phyloP scores from a whole-genome alignment of 768 basidiomycete genomes.

The Boletus vinaceobasis region DNA sequence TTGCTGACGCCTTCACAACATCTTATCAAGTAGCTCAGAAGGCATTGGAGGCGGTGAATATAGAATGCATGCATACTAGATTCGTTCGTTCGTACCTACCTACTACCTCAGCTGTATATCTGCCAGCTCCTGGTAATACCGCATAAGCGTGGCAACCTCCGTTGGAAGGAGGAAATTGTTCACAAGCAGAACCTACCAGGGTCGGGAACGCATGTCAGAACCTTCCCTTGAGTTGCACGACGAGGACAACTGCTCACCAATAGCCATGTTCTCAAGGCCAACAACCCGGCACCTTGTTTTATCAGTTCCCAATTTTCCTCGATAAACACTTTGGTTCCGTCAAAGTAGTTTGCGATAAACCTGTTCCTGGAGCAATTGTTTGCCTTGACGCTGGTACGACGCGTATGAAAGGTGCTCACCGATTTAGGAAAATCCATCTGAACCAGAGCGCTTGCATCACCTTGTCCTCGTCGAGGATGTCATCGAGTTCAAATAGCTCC shows the following conservation, averaged over 20 bases:
- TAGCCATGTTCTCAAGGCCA: conserved; percentile 58
- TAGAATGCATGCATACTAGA: background rate
- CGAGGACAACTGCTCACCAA: conserved; percentile 39
- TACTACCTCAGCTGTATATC: conserved; percentile 40
- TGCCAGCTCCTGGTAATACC: conserved; percentile 53
- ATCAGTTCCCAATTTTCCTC: conserved; percentile 64
- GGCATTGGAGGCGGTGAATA: background rate
- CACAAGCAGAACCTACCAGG: conserved; percentile 48
- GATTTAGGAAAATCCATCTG: conserved; percentile 65
- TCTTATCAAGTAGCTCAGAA: background rate
- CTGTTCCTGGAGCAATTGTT: conserved; percentile 35
- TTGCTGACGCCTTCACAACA: background rate
- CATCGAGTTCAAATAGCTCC: conserved; percentile 69
- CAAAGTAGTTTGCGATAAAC: conserved; percentile 55
- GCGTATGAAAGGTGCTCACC: conserved; percentile 35
- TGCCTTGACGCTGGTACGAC: background rate
- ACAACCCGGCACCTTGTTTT: conserved; percentile 64
- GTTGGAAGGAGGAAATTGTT: conserved; percentile 50
- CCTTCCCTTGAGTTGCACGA: background rate
- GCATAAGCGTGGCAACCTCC: conserved; percentile 50
- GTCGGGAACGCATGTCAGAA: background rate
- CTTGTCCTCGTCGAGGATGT: conserved; percentile 72
- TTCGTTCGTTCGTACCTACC: background rate
- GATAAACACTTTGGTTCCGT: conserved; percentile 54
- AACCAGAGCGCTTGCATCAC: conserved; percentile 77